Conservation (phyloP, 257 asterid genomes). For the Anisodus tanguticus region DNA sequence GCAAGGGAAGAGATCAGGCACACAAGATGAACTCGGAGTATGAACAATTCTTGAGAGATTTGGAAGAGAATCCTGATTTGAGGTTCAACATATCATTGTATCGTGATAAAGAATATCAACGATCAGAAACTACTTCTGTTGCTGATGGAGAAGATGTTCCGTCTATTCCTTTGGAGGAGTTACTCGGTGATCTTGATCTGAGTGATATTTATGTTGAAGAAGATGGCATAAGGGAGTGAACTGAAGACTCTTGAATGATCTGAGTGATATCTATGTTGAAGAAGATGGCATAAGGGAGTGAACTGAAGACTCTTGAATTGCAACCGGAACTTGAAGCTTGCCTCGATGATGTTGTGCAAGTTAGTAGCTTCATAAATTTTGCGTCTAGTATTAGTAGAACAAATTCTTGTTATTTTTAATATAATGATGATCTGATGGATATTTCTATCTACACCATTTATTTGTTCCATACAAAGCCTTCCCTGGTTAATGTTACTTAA, state of each 20-base stretch:
- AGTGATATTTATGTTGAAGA: constrained; percentile 32
- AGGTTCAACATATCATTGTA: constrained; percentile 44
- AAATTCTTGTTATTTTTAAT: background rate
- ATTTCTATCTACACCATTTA: background rate
- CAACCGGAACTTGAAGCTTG: constrained; percentile 5
- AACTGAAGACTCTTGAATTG: constrained; percentile 1
- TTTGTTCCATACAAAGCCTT: background rate
- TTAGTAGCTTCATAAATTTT: constrained; percentile 20
- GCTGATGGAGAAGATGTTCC: constrained; percentile 44
- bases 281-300: constrained; percentile 41
- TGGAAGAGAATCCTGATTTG: constrained; percentile 49
- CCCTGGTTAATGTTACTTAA: background rate
- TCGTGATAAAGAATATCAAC: constrained; percentile 44
- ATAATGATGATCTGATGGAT: background rate
- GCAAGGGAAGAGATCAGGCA: constrained; percentile 42
- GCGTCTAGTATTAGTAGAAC: too few relatives aligned
- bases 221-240: constrained; percentile 41
- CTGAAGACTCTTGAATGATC: constrained; percentile 8
- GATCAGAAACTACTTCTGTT: constrained; percentile 40
- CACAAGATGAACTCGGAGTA: constrained; percentile 40
- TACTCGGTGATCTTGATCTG: constrained; percentile 47
- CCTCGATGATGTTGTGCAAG: background rate
- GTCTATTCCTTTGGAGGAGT: constrained; percentile 43
- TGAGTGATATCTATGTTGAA: constrained; percentile 33
- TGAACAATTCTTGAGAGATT: constrained; percentile 44